Base-by-base conservation (phyloP, 2,329 filamentous ascomycete genomes). In the Xylariomycetidae sp. region DNA sequence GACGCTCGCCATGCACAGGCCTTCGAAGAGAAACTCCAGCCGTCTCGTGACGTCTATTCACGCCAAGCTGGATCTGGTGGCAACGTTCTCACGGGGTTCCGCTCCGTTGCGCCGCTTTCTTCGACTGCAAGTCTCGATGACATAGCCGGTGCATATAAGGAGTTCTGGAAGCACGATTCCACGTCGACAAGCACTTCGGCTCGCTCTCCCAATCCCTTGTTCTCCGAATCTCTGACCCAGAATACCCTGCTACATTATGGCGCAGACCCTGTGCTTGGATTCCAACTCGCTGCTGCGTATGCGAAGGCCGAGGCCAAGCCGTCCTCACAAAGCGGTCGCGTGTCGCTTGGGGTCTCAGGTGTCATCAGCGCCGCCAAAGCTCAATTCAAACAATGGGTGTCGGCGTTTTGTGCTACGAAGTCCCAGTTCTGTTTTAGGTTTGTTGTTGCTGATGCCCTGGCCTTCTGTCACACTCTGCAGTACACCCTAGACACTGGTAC, bases 241-340 rank as follows among this genome's bases (percentile, higher is more conserved):
- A 39, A 50, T n/a, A 54, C 57, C 2, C 40, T 56, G 3, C 52
- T 78, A 18, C 65, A 72, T 37, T 67, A 70, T 46, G 61, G 57
- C 4, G 63, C 61, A 4, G 60, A 79, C 38, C 75, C 76, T 0
- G 40, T 76, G 1, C 46, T 68, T 5, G 68, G 74, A 1, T 81
- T 72, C 37, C 75, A 80, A 50, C 59, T 79, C n/a, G 69, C 71
- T 2, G 55, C 63, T 1, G 68, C 64, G 3, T 64, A 60, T 37
- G 58, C 60, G 2, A 46, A 58, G 0, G 52, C 70, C 2, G 43
- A 14, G 12, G 15, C 24, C 24, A n/a, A n/a, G n/a, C n/a, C n/a
- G n/a, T n/a, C 12, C 6, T 12, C n/a, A 13, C 6, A 25, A 14
- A 25, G 24, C 24, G 24, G n/a, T n/a, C n/a, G n/a, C n/a, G n/a